Evolutionary conservation across 352 stramenopile species (phyloP), one percentile per base, ranked within the genome.

Genomic region (Phytophthora megakarya): DNA sequence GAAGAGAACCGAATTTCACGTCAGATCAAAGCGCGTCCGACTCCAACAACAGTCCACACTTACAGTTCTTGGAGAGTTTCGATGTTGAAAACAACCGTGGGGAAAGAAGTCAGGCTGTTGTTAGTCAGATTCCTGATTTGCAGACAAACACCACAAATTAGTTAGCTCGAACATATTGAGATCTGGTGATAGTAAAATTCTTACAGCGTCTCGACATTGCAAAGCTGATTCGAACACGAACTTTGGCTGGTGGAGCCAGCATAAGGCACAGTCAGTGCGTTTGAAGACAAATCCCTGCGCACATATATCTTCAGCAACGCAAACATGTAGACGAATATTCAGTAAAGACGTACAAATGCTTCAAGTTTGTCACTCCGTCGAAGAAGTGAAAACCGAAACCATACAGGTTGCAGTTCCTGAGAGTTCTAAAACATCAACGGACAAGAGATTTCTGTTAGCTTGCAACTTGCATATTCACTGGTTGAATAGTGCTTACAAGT

Each of bases 401-500:
- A 21, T 48, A 53, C 25, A 86, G 33, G 46, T 75, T 81, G 62
- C 72, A 84, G 45, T 79, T 82, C 22, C 70, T 59, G 33, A 86
- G 47, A 1, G 70, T 77, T 5, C 75, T 84, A 35, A 9, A 43
- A 30, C 35, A 67, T 22, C 25, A n/a, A 48, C 5, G 7, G 16
- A 2, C 13, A 40, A 32, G 22, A 2, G 11, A 49, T n/a, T 1
- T 54, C 8, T 53, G 50, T 54, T 21, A 39, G 16, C 11, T 15
- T 1, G 38, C n/a, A 18, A 3, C 25, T 56, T n/a, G n/a, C 3
- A 38, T 15, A 22, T 3, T 15, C 13, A 18, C n/a, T 7, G n/a
- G n/a, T n/a, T 30, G 15, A 45, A 1, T 12, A 2, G n/a, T 2
- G 63, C 69, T 23, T 53, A 78, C 71, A 78, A 19, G 21, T 71